Evolutionary conservation across 352 stramenopile genomes (phyloP).

Genomic region (Globisporangium cylindrosporum): DNA sequence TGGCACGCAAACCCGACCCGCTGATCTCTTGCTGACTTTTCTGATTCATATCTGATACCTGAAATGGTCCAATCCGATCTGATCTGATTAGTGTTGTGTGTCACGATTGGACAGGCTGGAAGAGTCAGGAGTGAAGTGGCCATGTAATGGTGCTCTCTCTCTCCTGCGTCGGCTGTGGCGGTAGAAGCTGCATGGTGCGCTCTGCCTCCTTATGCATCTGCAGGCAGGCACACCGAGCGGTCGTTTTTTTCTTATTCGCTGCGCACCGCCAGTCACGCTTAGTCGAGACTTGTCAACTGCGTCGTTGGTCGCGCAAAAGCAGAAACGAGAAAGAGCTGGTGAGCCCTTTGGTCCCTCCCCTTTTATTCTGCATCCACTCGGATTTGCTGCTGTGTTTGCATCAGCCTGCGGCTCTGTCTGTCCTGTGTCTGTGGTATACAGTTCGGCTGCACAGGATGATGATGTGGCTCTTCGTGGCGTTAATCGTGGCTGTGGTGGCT

Average conservation of each 20-base stretch:
- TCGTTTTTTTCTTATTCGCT: not conserved
- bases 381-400: constrained; percentile 1
- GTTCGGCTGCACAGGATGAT: not conserved
- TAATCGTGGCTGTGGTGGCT: constrained; percentile 1
- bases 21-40: not conserved
- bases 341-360: not conserved
- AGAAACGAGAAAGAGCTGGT: constrained; percentile 9
- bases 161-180: not conserved
- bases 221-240: not conserved
- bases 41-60: not conserved
- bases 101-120: not conserved
- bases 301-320: not conserved
- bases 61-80: not conserved
- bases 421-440: not conserved
- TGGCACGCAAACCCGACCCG: not conserved
- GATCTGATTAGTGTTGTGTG: not conserved
- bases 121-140: not conserved
- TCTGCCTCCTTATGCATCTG: not conserved
- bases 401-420: not conserved
- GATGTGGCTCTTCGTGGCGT: constrained; percentile 10
- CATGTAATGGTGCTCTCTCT: not conserved
- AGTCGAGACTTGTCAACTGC: not conserved
- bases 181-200: not conserved
- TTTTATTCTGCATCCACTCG: not conserved
- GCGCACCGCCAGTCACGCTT: not conserved